Conservation (phyloP, 2,329 filamentous ascomycete genomes). For the Xylaria arbuscula region DNA sequence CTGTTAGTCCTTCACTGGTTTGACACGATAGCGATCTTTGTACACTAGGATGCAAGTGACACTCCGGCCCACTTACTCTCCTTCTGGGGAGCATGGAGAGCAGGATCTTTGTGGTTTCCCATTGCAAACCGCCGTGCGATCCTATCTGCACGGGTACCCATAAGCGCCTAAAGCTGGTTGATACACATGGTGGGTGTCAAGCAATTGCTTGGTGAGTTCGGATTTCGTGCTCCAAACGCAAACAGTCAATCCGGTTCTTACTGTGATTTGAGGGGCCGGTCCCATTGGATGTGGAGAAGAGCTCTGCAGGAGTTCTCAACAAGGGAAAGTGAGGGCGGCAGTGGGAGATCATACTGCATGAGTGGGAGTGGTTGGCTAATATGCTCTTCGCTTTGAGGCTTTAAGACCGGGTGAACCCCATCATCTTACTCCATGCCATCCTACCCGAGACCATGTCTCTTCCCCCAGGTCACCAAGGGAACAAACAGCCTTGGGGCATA, state of each 20-base stretch:
- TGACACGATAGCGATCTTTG: neutral
- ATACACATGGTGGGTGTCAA: neutral
- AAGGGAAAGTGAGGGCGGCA: neutral
- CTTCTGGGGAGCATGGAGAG: neutral
- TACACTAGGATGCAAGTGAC: neutral
- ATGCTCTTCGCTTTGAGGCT: neutral
- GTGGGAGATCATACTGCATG: neutral
- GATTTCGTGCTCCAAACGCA: too few species aligned
- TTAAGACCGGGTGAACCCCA: neutral
- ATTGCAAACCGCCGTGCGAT: too few species aligned
- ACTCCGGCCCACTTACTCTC: neutral
- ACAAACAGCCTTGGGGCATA: conserved; percentile 6
- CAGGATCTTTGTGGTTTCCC: neutral
- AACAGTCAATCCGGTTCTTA: neutral
- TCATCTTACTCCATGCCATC: conserved; percentile 11
- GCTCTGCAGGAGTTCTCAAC: neutral
- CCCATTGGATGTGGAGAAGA: conserved; percentile 3
- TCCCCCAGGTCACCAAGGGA: conserved; percentile 2
- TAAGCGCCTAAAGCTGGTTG: neutral
- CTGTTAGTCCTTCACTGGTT: neutral
- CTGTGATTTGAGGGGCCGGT: conserved; percentile 10
- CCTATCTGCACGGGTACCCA: too few species aligned
- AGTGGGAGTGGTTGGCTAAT: neutral
- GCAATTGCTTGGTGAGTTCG: neutral
- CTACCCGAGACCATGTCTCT: conserved; percentile 21